Evolutionary conservation across 2,329 filamentous ascomycete genomes (phyloP).

Genomic region (Thermoascus crustaceus): DNA sequence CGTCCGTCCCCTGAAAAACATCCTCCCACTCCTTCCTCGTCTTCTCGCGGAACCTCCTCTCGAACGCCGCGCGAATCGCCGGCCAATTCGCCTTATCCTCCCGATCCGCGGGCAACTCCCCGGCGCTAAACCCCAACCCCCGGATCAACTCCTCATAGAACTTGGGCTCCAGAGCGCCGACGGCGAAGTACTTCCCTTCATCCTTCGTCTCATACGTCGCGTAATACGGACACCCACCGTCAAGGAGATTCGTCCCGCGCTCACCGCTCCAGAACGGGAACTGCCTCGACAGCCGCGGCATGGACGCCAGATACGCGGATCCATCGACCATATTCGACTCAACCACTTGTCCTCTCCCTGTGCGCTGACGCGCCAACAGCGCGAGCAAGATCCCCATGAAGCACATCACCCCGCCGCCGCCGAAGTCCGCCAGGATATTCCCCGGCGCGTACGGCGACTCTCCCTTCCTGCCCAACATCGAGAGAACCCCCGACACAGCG

Average conservation of each 20-base stretch:
- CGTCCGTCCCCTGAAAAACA: conserved; percentile 84
- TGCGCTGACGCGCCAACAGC: conserved; percentile 55
- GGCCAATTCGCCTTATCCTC: conserved; percentile 60
- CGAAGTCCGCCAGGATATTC: conserved; percentile 86
- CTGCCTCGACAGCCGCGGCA: conserved; percentile 61
- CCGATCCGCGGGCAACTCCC: conserved; percentile 40
- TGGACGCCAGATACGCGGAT: conserved; percentile 66
- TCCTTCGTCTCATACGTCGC: conserved; percentile 81
- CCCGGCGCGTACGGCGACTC: conserved; percentile 68
- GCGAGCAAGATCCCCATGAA: conserved; percentile 78
- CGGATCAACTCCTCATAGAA: conserved; percentile 66
- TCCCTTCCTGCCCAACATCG: conserved; percentile 61
- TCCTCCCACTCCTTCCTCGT: conserved; percentile 6
- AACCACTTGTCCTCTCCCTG: conserved; percentile 74
- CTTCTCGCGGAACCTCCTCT: conserved; percentile 47
- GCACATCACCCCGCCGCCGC: conserved; percentile 74
- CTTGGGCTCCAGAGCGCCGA: conserved; percentile 83
- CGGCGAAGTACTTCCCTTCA: conserved; percentile 63
- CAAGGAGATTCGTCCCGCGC: conserved; percentile 69
- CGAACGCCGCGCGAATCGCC: conserved; percentile 54
- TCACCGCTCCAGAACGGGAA: conserved; percentile 53
- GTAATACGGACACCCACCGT: conserved; percentile 82
- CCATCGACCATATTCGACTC: conserved; percentile 98
- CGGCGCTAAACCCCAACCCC: conserved; percentile 53
- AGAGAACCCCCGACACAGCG: conserved; percentile 72